Conservation (phyloP, 2,329 filamentous ascomycete genomes). For the Fusarium nygamai region DNA sequence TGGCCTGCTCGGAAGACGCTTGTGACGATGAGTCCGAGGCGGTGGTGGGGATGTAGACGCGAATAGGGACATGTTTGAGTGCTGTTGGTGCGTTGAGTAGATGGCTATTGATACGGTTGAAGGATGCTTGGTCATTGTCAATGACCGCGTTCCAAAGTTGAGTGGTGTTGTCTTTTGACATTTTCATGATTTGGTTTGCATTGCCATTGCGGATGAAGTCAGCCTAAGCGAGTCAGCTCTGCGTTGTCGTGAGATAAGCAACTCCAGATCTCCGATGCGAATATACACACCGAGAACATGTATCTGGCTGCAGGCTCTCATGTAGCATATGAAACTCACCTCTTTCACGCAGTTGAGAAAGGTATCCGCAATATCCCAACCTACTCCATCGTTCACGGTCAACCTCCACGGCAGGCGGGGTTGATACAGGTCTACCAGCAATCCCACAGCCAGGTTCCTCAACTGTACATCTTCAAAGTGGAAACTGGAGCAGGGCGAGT, state of each 20-base stretch:
- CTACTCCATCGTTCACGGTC: constrained; percentile 62
- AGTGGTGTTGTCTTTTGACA: constrained; percentile 85
- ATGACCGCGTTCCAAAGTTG: constrained; percentile 84
- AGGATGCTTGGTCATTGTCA: constrained; percentile 78
- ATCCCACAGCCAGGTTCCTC: constrained; percentile 62
- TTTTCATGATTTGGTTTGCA: constrained; percentile 87
- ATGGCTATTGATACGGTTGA: constrained; percentile 77
- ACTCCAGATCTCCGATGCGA: not conserved
- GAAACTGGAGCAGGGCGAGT: constrained; percentile 65
- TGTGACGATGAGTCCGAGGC: constrained; percentile 47
- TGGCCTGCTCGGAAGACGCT: constrained; percentile 51
- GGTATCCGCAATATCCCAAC: constrained; percentile 70
- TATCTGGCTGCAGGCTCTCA: not conserved
- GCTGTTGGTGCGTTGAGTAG: constrained; percentile 80
- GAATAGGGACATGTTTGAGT: constrained; percentile 85
- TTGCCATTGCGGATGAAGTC: constrained; percentile 90
- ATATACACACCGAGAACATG: not conserved
- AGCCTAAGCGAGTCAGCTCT: constrained; percentile 58
- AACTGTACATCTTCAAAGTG: constrained; percentile 65
- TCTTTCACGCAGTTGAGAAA: constrained; percentile 74
- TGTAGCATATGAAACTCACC: constrained; percentile 48
- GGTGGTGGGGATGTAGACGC: constrained; percentile 81
- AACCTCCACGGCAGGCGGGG: constrained; percentile 65
- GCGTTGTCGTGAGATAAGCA: not conserved
- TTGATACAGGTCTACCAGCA: constrained; percentile 67